These are phyloP conservation scores for Talaromyces verruculosus DNA, from an alignment of 2,329 filamentous ascomycete genomes.

Conservation along the genomic window DNA sequence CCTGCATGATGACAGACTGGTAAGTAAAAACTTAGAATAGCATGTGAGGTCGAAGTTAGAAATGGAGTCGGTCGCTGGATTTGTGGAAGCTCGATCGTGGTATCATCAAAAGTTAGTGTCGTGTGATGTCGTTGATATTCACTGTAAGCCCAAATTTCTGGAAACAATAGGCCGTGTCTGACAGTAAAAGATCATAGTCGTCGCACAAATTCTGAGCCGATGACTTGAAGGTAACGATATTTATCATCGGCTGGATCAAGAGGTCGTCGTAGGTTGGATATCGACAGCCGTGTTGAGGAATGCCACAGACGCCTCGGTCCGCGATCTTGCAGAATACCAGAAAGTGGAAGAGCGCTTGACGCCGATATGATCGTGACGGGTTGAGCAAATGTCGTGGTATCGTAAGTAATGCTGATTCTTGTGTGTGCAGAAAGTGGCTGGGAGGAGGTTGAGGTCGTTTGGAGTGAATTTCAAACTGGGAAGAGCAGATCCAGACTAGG, in stretches of 20 bases:
- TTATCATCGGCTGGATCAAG: conserved; percentile 8
- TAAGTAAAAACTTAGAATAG: neutral
- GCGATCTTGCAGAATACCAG: conserved; percentile 8
- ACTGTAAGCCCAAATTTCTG: neutral
- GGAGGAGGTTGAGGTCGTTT: neutral
- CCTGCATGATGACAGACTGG: conserved; percentile 38
- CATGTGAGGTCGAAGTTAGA: neutral
- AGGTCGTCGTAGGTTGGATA: neutral
- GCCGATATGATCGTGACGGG: neutral
- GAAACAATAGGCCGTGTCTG: conserved; percentile 1
- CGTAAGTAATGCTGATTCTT: neutral
- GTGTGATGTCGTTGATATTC: conserved; percentile 10
- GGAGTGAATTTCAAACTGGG: conserved; percentile 1
- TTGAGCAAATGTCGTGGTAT: neutral
- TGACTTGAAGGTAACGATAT: neutral
- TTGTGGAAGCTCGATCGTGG: neutral
- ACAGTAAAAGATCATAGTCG: conserved; percentile 3
- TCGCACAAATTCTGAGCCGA: neutral
- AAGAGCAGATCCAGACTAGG: neutral
- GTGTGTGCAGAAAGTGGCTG: conserved; percentile 1
- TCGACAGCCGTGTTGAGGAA: conserved; percentile 19
- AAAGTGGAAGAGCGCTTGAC: neutral
- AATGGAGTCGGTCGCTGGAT: neutral
- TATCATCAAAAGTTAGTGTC: conserved; percentile 3
- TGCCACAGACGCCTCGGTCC: conserved; percentile 2